phyloP scores from a whole-genome alignment of 2,329 filamentous ascomycete genomes.

The Aspergillus sergii region DNA sequence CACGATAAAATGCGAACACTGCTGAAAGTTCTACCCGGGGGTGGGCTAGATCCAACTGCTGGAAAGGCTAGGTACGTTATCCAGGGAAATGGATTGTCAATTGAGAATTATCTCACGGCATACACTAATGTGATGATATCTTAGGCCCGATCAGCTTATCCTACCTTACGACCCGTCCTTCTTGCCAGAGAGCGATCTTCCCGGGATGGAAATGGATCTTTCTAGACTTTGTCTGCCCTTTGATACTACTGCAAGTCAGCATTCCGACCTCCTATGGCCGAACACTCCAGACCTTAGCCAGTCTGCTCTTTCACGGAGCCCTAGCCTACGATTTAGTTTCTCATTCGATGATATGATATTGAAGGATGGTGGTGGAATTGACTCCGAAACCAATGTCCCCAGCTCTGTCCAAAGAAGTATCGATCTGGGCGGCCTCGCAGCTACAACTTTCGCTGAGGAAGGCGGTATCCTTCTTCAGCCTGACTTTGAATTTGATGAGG shows the following conservation, averaged over 20 bases:
- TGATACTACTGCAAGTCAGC: conserved; percentile 34
- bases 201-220: conserved; percentile 60
- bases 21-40: conserved; percentile 59
- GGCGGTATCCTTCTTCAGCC: conserved; percentile 54
- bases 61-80: conserved; percentile 67
- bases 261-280: conserved; percentile 35
- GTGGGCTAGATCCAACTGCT: conserved; percentile 69
- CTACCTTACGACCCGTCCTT: conserved; percentile 84
- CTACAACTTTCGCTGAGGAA: conserved; percentile 41
- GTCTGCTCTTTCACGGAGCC: conserved; percentile 28
- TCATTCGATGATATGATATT: conserved; percentile 49
- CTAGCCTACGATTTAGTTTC: conserved; percentile 48
- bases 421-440: conserved; percentile 29
- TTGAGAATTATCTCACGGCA: background rate
- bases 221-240: conserved; percentile 44
- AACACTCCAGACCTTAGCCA: conserved; percentile 37
- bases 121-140: background rate
- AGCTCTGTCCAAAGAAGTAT: conserved; percentile 37
- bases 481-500: conserved; percentile 63
- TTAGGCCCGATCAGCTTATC: conserved; percentile 73
- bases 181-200: conserved; percentile 65
- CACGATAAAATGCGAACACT: conserved; percentile 73
- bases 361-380: conserved; percentile 41
- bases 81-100: background rate
- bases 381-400: conserved; percentile 45